Base-by-base conservation (phyloP, 495 filamentous ascomycete genomes). In the Recurvomyces mirabilis region DNA sequence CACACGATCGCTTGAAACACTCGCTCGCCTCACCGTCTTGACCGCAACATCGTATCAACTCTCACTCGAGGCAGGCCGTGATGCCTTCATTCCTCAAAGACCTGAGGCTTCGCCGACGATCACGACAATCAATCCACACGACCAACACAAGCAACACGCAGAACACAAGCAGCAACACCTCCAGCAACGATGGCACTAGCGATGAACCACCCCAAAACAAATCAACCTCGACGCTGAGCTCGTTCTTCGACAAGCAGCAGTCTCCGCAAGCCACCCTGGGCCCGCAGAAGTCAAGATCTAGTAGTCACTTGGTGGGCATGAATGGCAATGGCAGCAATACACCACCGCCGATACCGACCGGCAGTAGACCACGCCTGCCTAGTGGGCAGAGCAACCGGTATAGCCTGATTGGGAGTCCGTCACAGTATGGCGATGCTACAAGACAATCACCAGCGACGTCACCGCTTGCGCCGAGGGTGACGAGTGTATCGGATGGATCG, bases 401-500 rank as follows among this genome's bases (percentile, higher is more conserved):
- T 41, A 66, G 63, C 53, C 41, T 65, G 26, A 37, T 47, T 4
- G 72, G 28, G 67, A 69, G n/a, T 73, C 73, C 43, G 69, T 71
- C 66, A 56, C 68, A 32, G 35, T 71, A 73, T 55, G 66, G 69
- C 25, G 68, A 59, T 40, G 63, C 60, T 38, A 65, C 75, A 13
- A 23, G 37, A 66, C 69, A 49, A 17, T 18, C 49, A 18, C 38
- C 62, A 71, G 40, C 73, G 73, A 71, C 75, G 9, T 93, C 87
- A 15, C 77, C 79, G 36, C 87, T 82, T 62, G 82, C 84, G 19
- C 87, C 87, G 11, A 71, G 75, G 42, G 72, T 94, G 15, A 59
- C 78, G 11, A 91, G 84, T 19, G 67, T 93, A 17, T 68, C 75
- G 15, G 85, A 94, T 35, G 82, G 79, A 53, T 76, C 82, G 23